Evolutionary conservation across 2,329 filamentous ascomycete species (phyloP), one percentile per base, ranked within the genome.

Genomic region (Epichloe coenophiala): DNA sequence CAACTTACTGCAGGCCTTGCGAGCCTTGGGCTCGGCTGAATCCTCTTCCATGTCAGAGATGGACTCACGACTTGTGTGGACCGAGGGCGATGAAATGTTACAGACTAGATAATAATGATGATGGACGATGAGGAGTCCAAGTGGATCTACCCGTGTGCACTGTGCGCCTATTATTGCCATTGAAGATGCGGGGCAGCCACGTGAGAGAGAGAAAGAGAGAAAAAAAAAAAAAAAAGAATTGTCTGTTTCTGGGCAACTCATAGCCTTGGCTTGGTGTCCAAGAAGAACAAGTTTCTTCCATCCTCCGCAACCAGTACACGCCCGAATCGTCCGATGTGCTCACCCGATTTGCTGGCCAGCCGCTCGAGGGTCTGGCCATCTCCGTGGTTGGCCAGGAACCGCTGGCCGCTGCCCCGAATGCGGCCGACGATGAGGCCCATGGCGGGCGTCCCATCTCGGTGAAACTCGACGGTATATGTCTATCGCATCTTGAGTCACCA

Each of bases 391-490:
- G 61, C 59, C 5, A 64, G 49, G 21, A 63, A 62, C 3, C 61
- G 50, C 2, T 59, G 52, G 1, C 59, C 61, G 5, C 38, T 54
- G 8, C 39, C 27, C 3, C 47, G 35, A 4, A 62, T 42, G 1
- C 47, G 54, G 0, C 60, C 61, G 7, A 63, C 55, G 15, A 64
- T 50, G 21, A 60, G 55, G 0, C 57, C 61, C 2, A 54, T 11
- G 3, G 48, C 51, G 1, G 58, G 55, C 0, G 54, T 53, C 0
- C 57, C 58, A 2, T 51, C 51, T 4, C 61, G 59, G 38, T 58
- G 54, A n/a, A 58, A 62, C 12, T 65, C 62, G 3, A 65, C 56
- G 0, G 63, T 65, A 5, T 62, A 65, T 2, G 62, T 63, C 63
- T 65, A 23, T 31, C 9, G n/a, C 4, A 8, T 7, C 7, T 35